phyloP scores from a whole-genome alignment of 495 filamentous ascomycete genomes.

The Oidiodendron maius region DNA sequence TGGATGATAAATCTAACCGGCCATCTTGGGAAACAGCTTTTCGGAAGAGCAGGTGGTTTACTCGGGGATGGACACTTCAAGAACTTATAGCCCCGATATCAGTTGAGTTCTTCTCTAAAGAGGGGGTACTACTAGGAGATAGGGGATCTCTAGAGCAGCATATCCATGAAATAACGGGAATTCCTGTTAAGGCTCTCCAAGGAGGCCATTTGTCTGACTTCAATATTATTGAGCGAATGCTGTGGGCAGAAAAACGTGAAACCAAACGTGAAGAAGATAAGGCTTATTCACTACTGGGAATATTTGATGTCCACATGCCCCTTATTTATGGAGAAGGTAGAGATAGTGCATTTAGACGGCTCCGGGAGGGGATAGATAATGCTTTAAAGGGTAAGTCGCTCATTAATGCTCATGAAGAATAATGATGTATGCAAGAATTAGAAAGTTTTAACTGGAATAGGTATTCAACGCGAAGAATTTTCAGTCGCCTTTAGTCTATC shows the following conservation, averaged over 20 bases:
- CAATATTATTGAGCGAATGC: neutral
- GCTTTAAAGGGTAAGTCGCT: slow-evolving; percentile 13
- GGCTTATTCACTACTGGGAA: no score
- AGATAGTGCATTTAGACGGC: neutral
- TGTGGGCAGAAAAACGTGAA: neutral
- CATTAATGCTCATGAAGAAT: no score
- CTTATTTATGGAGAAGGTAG: no score
- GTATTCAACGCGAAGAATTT: slow-evolving; percentile 14
- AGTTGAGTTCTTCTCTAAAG: neutral
- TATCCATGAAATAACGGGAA: neutral
- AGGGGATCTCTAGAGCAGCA: neutral
- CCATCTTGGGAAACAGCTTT: neutral
- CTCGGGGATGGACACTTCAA: no score
- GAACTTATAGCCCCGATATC: neutral
- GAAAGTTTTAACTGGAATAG: slow-evolving; percentile 16
- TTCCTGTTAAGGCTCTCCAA: neutral
- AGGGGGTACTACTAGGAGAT: neutral
- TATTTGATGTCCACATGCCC: no score
- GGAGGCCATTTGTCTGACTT: neutral
- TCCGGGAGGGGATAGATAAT: slow-evolving; percentile 15
- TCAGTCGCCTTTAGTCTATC: slow-evolving; percentile 16
- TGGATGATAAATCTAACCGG: no score
- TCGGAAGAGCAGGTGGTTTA: no score
- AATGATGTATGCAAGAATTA: neutral
- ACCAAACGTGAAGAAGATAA: neutral